Conservation (phyloP, 345 rosid genomes). For the Conringia planisiliqua region DNA sequence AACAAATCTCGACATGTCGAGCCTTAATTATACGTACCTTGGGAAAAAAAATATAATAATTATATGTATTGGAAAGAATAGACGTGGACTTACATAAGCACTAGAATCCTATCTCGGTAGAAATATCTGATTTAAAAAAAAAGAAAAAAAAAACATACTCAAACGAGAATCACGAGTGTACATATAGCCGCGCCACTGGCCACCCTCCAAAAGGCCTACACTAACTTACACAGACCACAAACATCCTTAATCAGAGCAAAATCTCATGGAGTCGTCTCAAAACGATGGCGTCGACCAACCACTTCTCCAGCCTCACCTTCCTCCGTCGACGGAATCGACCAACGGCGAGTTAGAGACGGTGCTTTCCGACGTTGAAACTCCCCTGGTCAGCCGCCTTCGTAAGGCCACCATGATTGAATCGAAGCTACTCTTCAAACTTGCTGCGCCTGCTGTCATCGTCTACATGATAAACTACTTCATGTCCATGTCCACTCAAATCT, state of each 20-base stretch:
- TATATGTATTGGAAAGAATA: background rate
- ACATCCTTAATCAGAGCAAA: background rate
- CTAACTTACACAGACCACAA: background rate
- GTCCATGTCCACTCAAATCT: slow-evolving; percentile 55
- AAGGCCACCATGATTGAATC: slow-evolving; percentile 23
- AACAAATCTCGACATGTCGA: background rate
- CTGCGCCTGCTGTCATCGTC: slow-evolving; percentile 49
- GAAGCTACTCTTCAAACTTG: slow-evolving; percentile 45
- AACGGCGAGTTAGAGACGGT: slow-evolving; percentile 27
- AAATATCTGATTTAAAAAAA: background rate
- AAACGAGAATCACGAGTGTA: background rate
- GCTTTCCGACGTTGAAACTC: slow-evolving; percentile 15
- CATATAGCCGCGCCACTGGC: background rate
- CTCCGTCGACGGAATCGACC: background rate
- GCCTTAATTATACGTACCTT: background rate
- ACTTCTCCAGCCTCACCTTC: background rate
- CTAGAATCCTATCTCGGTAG: background rate
- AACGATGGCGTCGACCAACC: background rate
- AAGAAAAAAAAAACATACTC: background rate
- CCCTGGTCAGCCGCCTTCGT: background rate
- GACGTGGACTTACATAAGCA: background rate
- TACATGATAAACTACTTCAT: slow-evolving; percentile 53
- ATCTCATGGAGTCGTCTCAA: slow-evolving; percentile 21
- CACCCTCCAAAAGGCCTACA: background rate
- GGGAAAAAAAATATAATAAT: background rate